Conservation (phyloP, 352 stramenopile genomes). For the Phytophthora multivora region DNA sequence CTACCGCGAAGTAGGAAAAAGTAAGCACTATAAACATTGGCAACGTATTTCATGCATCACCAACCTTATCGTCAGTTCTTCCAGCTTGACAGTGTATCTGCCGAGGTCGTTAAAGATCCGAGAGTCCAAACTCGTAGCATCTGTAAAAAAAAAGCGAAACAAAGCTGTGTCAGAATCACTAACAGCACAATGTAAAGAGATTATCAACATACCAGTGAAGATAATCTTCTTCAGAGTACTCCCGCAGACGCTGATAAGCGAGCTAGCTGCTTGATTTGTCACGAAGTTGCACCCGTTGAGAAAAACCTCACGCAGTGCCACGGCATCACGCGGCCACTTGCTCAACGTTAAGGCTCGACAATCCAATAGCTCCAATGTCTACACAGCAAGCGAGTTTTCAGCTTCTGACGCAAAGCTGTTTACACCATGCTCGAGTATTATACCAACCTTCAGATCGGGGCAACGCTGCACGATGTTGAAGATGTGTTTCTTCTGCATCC, state of each 20-base stretch:
- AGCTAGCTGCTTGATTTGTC: constrained; percentile 43
- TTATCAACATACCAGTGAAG: constrained; percentile 42
- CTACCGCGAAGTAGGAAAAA: constrained; percentile 18
- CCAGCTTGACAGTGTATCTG: constrained; percentile 30
- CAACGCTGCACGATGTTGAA: constrained; percentile 48
- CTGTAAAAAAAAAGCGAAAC: constrained; percentile 32
- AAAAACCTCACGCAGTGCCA: constrained; percentile 42
- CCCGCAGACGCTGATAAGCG: constrained; percentile 47
- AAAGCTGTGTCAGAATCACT: not conserved
- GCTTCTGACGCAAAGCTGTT: constrained; percentile 1
- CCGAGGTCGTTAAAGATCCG: constrained; percentile 45
- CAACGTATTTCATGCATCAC: not conserved
- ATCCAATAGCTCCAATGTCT: constrained; percentile 69
- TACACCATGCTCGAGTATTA: not conserved
- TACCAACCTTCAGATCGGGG: constrained; percentile 36
- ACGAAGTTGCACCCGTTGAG: constrained; percentile 60
- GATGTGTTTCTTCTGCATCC: constrained; percentile 60
- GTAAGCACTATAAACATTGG: not conserved
- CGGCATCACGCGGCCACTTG: constrained; percentile 39
- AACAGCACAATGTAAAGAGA: not conserved
- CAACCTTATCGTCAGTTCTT: constrained; percentile 61
- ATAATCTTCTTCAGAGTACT: constrained; percentile 41
- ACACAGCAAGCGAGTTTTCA: not conserved
- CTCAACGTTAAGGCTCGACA: constrained; percentile 55
- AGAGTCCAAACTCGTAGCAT: constrained; percentile 49